phyloP scores from a whole-genome alignment of 805 yeast genomes.

The Candida dajiaensis region DNA sequence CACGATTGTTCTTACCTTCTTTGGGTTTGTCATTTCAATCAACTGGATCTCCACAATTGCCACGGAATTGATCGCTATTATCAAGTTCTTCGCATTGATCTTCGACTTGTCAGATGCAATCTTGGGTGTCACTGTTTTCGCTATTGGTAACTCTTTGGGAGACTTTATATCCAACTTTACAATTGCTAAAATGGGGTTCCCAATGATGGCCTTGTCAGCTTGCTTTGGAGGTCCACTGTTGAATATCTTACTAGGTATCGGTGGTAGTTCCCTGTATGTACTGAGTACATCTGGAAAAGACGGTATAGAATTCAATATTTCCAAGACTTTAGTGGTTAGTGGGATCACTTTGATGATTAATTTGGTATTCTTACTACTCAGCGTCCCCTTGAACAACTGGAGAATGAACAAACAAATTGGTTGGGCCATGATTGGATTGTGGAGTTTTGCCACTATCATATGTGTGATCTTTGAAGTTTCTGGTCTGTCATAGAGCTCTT shows the following conservation, averaged over 20 bases:
- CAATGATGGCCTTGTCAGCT: slow-evolving; percentile 89
- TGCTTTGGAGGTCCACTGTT: slow-evolving; percentile 93
- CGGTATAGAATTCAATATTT: slow-evolving; percentile 31
- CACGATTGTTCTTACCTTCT: slow-evolving; percentile 24
- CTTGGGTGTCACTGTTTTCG: slow-evolving; percentile 84
- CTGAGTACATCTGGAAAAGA: slow-evolving; percentile 17
- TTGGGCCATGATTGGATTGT: slow-evolving; percentile 19
- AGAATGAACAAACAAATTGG: slow-evolving; percentile 38
- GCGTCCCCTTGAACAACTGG: slow-evolving; percentile 44
- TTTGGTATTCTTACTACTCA: slow-evolving; percentile 31
- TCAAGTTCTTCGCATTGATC: slow-evolving; percentile 56
- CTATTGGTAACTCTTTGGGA: slow-evolving; percentile 89
- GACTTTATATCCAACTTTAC: slow-evolving; percentile 83
- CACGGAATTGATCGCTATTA: slow-evolving; percentile 49
- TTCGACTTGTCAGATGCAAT: slow-evolving; percentile 69
- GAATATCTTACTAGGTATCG: slow-evolving; percentile 73
- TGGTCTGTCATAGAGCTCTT: neutral
- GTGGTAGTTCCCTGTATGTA: slow-evolving; percentile 57
- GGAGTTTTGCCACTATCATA: slow-evolving; percentile 19
- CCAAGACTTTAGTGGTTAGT: slow-evolving; percentile 32
- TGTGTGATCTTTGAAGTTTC: slow-evolving; percentile 19
- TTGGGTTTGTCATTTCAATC: slow-evolving; percentile 66
- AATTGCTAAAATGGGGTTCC: slow-evolving; percentile 78
- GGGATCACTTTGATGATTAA: slow-evolving; percentile 35
- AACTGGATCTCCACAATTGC: slow-evolving; percentile 57